Percentiles rank a stretch among this genome's conserved stretches.
Conservation (phyloP, 2,329 filamentous ascomycete species). For the Botryosphaeria dothidea region DNA sequence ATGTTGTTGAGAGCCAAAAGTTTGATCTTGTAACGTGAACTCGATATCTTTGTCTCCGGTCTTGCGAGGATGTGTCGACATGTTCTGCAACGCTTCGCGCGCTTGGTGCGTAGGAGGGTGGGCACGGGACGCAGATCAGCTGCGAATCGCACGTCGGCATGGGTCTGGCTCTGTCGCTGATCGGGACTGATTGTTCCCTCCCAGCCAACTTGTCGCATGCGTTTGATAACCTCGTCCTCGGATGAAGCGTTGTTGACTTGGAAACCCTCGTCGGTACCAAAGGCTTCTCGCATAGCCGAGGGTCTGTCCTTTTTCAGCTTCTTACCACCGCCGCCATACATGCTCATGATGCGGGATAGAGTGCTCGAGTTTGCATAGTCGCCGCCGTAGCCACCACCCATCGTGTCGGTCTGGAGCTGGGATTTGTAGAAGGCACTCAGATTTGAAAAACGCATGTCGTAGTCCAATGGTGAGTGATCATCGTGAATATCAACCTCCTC, state of each 20-base stretch:
- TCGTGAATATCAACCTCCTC: slow-evolving; percentile 22
- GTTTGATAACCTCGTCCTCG: slow-evolving; percentile 61
- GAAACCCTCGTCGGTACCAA: slow-evolving; percentile 70
- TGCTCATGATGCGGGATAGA: slow-evolving; percentile 83
- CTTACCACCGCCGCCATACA: slow-evolving; percentile 68
- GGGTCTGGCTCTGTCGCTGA: slow-evolving; percentile 54
- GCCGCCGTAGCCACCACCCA: slow-evolving; percentile 48
- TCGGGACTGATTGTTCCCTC: slow-evolving; percentile 58
- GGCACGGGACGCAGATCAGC: slow-evolving; percentile 79
- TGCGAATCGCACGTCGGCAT: slow-evolving; percentile 60
- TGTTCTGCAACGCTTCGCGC: slow-evolving; percentile 86
- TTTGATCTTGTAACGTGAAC: slow-evolving; percentile 88
- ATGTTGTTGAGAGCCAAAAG: slow-evolving; percentile 84
- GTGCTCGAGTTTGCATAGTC: slow-evolving; percentile 69
- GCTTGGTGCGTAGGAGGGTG: slow-evolving; percentile 83
- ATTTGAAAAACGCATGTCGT: slow-evolving; percentile 71
- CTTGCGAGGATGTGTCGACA: slow-evolving; percentile 96
- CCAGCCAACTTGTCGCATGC: slow-evolving; percentile 62
- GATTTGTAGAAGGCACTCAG: slow-evolving; percentile 79
- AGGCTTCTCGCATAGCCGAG: slow-evolving; percentile 78
- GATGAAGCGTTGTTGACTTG: slow-evolving; percentile 59
- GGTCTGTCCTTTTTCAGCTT: slow-evolving; percentile 63
- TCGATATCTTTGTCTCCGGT: slow-evolving; percentile 86
- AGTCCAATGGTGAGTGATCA: slow-evolving; percentile 39
- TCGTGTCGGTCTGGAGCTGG: slow-evolving; percentile 62